A percentile compares a stretch with the other conserved stretches of the same genome.
These are phyloP conservation scores for Fusarium sp. DNA, from an alignment of 2,329 filamentous ascomycete genomes.

Conservation along the genomic window DNA sequence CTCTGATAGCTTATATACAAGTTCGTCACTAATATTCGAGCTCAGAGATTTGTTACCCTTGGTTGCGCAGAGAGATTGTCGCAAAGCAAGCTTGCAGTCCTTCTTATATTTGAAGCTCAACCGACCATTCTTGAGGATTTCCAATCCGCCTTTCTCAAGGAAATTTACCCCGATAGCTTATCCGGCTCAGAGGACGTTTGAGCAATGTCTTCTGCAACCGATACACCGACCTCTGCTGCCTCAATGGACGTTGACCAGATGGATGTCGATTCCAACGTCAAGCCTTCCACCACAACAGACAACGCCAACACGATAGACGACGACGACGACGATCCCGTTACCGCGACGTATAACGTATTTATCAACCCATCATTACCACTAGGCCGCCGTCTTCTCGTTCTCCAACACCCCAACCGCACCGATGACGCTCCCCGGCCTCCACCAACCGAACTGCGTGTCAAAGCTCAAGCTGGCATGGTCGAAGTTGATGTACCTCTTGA, in stretches of 20 bases:
- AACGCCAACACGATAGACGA: constrained; percentile 23
- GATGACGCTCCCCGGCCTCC: constrained; percentile 63
- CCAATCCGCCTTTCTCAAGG: neutral
- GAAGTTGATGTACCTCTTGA: constrained; percentile 92
- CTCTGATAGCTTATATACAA: neutral
- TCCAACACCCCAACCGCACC: constrained; percentile 88
- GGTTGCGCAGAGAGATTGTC: constrained; percentile 12
- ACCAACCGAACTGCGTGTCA: constrained; percentile 83
- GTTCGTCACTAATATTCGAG: neutral
- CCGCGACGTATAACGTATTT: constrained; percentile 84
- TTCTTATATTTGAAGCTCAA: constrained; percentile 8
- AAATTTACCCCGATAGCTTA: neutral
- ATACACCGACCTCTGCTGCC: constrained; percentile 22
- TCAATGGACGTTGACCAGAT: constrained; percentile 41
- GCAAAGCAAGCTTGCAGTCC: constrained; percentile 21
- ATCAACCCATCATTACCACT: constrained; percentile 78
- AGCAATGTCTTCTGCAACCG: constrained; percentile 28
- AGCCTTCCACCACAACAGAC: constrained; percentile 12
- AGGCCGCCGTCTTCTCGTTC: constrained; percentile 77
- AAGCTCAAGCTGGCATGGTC: constrained; percentile 83
- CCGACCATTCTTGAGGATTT: neutral
- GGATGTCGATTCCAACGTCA: constrained; percentile 37
- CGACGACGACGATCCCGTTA: constrained; percentile 72
- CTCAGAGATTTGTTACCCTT: neutral
- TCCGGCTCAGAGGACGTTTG: neutral